Percentiles rank a stretch among this genome's conserved stretches.
phyloP scores from a whole-genome alignment of 768 basidiomycete genomes.

The Lentinula edodes region DNA sequence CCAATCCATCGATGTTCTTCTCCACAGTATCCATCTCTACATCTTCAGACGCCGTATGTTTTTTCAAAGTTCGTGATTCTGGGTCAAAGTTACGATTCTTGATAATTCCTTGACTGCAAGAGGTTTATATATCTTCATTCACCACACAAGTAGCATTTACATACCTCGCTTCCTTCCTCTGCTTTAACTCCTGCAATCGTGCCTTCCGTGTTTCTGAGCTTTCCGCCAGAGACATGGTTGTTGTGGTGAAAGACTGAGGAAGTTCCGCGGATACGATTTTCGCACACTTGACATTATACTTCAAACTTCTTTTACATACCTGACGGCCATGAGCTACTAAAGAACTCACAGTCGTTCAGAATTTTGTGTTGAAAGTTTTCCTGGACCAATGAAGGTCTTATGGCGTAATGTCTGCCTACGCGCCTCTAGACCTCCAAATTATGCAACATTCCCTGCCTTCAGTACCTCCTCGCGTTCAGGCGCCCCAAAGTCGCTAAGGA shows the following conservation, averaged over 20 bases:
- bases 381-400: slow-evolving; percentile 18
- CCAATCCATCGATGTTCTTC: slow-evolving; percentile 75
- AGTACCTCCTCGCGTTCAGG: slow-evolving; percentile 22
- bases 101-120: slow-evolving; percentile 42
- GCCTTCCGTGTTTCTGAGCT: slow-evolving; percentile 78
- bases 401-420: slow-evolving; percentile 26
- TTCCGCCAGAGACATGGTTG: slow-evolving; percentile 61
- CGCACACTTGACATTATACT: neutral
- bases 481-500: slow-evolving; percentile 32
- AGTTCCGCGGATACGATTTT: neutral
- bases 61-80: slow-evolving; percentile 72
- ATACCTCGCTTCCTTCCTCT: slow-evolving; percentile 62
- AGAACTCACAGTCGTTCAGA: neutral
- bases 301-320: neutral
- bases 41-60: slow-evolving; percentile 50
- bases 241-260: neutral
- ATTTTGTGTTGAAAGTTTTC: neutral
- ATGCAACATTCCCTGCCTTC: slow-evolving; percentile 15
- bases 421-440: slow-evolving; percentile 13
- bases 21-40: slow-evolving; percentile 81
- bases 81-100: slow-evolving; percentile 88
- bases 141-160: slow-evolving; percentile 5
- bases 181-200: slow-evolving; percentile 71
- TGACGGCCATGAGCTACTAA: neutral
- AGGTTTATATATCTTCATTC: neutral